phyloP scores from a whole-genome alignment of 768 basidiomycete species.

The Tulasnella sp. region DNA sequence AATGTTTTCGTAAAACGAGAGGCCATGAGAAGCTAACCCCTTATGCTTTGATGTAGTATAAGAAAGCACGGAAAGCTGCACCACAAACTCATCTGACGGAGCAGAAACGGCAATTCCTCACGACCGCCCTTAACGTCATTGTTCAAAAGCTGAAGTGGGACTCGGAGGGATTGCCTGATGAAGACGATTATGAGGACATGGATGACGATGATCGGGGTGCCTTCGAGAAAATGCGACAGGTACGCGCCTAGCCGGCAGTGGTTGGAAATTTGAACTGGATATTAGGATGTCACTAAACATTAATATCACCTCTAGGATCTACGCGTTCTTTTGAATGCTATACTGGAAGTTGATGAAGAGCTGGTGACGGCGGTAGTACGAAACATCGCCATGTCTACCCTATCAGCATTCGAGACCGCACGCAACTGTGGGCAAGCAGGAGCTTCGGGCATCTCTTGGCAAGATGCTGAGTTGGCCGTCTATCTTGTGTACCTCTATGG shows the following conservation, averaged over 20 bases:
- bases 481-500: conserved; percentile 91
- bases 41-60: conserved; percentile 48
- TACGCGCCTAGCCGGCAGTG: conserved; percentile 24
- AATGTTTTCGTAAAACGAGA: conserved; percentile 12
- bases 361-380: conserved; percentile 72
- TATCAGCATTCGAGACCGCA: conserved; percentile 45
- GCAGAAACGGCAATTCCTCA: conserved; percentile 62
- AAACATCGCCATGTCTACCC: conserved; percentile 58
- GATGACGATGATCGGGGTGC: conserved; percentile 75
- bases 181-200: conserved; percentile 59
- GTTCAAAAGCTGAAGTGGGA: conserved; percentile 89
- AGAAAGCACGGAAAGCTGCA: conserved; percentile 40
- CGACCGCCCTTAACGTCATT: conserved; percentile 63
- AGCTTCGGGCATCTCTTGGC: conserved; percentile 55
- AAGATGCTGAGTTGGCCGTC: conserved; percentile 86
- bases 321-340: conserved; percentile 74
- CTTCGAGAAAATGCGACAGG: conserved; percentile 81
- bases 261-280: no score
- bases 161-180: conserved; percentile 69
- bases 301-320: conserved; percentile 47
- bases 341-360: conserved; percentile 73
- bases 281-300: neutral
- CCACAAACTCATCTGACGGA: conserved; percentile 52
- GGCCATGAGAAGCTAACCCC: neutral
- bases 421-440: conserved; percentile 32